Conservation (phyloP, 805 yeast genomes). For the Candida awuae region DNA sequence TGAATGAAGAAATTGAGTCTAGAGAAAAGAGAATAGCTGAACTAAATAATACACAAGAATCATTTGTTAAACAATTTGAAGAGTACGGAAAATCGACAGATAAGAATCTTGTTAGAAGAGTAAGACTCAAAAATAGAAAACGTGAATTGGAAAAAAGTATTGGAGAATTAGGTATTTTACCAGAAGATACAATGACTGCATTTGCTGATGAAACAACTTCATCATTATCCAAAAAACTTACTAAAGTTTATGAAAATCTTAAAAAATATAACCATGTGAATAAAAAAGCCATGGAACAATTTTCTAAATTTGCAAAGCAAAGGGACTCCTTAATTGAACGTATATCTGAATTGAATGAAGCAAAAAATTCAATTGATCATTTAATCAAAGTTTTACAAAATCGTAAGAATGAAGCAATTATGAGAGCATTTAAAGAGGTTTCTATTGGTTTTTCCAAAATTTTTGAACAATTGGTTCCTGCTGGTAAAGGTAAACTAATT, state of each 20-base stretch:
- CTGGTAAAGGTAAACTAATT: slow-evolving; percentile 66
- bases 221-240: slow-evolving; percentile 45
- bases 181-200: slow-evolving; percentile 68
- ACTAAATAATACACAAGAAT: slow-evolving; percentile 50
- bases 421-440: slow-evolving; percentile 68
- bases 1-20: slow-evolving; percentile 27
- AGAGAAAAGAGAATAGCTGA: slow-evolving; percentile 36
- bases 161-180: slow-evolving; percentile 78
- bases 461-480: slow-evolving; percentile 76
- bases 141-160: slow-evolving; percentile 68
- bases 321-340: slow-evolving; percentile 58
- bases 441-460: slow-evolving; percentile 64
- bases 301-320: slow-evolving; percentile 61
- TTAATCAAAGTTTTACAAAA: slow-evolving; percentile 62
- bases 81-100: slow-evolving; percentile 58
- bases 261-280: slow-evolving; percentile 70
- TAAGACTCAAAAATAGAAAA: slow-evolving; percentile 50
- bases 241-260: slow-evolving; percentile 47
- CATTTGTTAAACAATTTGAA: slow-evolving; percentile 48
- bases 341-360: slow-evolving; percentile 57
- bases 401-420: slow-evolving; percentile 78
- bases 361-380: slow-evolving; percentile 64
- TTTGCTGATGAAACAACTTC: slow-evolving; percentile 40
- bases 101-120: slow-evolving; percentile 52
- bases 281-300: slow-evolving; percentile 85